These are phyloP conservation scores for Perkinsela sp. DNA, from an alignment of 208 protist genomes.

Conservation along the genomic window DNA sequence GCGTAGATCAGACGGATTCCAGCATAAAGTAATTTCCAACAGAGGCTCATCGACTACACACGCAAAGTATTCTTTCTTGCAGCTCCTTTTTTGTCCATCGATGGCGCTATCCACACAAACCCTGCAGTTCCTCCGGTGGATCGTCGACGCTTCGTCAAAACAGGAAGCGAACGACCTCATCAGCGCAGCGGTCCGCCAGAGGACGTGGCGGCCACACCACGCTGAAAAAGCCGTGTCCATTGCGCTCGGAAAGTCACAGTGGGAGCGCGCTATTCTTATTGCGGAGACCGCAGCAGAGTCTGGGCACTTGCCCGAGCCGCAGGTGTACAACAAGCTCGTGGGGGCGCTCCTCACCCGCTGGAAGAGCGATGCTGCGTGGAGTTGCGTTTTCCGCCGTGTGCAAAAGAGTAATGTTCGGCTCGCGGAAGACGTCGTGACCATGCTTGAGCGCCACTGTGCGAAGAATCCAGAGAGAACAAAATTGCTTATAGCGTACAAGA, in stretches of 20 bases:
- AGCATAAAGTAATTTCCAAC: no score
- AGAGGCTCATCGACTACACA: no score
- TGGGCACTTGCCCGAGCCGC: not conserved
- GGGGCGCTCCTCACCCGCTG: not conserved
- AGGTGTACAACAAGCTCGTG: not conserved
- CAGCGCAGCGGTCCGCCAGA: not conserved
- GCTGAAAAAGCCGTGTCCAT: not conserved
- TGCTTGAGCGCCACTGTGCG: not conserved
- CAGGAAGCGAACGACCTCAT: not conserved
- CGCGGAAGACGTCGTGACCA: not conserved
- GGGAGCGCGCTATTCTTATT: not conserved
- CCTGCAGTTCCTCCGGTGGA: not conserved
- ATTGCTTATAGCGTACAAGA: not conserved
- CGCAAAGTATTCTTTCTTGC: no score
- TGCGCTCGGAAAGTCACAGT: not conserved
- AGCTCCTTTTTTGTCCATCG: no score
- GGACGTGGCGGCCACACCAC: not conserved
- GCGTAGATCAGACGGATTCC: no score
- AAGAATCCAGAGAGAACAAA: not conserved
- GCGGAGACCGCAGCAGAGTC: not conserved
- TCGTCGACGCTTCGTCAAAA: not conserved
- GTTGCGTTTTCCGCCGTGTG: not conserved
- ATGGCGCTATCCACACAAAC: not conserved
- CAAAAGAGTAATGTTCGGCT: not conserved
- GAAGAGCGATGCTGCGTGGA: not conserved